Conservation (phyloP, 371 early-diverging fungal species). For the Astathelohania contejeani region DNA sequence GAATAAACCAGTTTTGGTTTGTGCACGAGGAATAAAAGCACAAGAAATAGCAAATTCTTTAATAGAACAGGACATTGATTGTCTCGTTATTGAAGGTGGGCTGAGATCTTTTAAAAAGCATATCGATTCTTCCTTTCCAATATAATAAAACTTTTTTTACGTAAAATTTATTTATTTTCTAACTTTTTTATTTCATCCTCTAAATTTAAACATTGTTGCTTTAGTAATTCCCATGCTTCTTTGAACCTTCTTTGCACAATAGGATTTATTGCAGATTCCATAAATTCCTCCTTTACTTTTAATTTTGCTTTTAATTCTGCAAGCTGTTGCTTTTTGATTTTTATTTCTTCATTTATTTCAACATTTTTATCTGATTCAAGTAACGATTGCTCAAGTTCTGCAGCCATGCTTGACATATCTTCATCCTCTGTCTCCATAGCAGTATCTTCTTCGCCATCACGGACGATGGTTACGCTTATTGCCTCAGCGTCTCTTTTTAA, state of each 20-base stretch:
- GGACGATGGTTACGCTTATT: constrained; percentile 21
- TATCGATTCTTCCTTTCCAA: constrained; percentile 9
- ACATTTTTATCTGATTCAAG: no score
- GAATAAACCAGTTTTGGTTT: constrained; percentile 25
- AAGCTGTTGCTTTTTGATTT: not conserved
- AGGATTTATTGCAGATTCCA: not conserved
- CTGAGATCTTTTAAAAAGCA: constrained; percentile 20
- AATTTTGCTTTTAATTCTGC: not conserved
- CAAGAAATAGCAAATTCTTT: constrained; percentile 9
- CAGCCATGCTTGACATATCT: no score
- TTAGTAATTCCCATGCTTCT: no score
- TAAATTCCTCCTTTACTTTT: not conserved
- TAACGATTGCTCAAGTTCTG: no score
- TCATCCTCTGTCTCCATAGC: no score
- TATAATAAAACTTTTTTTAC: constrained; percentile 13
- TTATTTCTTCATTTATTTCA: not conserved
- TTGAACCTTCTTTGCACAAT: not conserved
- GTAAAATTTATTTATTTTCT: no score
- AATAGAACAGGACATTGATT: constrained; percentile 7
- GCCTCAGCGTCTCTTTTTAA: constrained; percentile 46
- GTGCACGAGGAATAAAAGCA: constrained; percentile 38
- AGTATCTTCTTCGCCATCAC: constrained; percentile 18
- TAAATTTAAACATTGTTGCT: no score
- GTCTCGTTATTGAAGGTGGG: constrained; percentile 28
- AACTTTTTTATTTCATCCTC: no score